Base-by-base conservation (phyloP, 768 basidiomycete genomes). In the Sporobolomyces pararoseus region DNA sequence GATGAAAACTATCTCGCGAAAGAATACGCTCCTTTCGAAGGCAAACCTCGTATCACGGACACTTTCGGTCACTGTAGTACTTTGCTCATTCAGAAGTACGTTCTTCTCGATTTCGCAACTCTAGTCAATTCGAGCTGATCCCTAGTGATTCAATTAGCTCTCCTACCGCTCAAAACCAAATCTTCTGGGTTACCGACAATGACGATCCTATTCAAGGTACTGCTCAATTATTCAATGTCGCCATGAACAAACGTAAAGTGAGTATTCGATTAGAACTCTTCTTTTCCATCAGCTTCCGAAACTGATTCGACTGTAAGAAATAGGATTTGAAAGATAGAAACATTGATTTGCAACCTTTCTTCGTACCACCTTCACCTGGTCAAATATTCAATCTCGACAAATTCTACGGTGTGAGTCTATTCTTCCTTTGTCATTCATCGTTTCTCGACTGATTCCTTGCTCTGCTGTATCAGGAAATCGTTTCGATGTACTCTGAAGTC, bases 141-240 rank as follows among this genome's bases (percentile, higher is more conserved):
- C 47, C 61, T 46, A 27, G 17, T 19, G 27, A 87, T 88, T 27
- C 91, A 7, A 75, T 73, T 17, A 79, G 80, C 29, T 80, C 79
- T 54, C 57, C 93, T 77, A 90, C 87, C 0, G 90, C 91, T 3
- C 87, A 88, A n/a, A 94, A 95, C 77, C 87, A 93, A 7, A 85
- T 98, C 1, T 97, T 97, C 78, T 81, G 95, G 46, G 89, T 99
- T 50, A 98, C 96, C 0, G 89, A 98, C 77, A 87, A 89, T 73
- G 91, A 93, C 75, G 80, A 89, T 73, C 92, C 92, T 0, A 23
- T 68, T 52, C 7, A n/a, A 12, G 65, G 62, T n/a, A 50, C 27
- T 31, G 25, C 21, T 0, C 57, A 68, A 51, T 70, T 71, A 23
- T 44, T 32, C 27, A 19, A 37, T 6, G 70, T 58, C 29, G 66